A percentile compares a stretch with the other conserved stretches of the same genome.
Evolutionary conservation across 352 stramenopile species (phyloP).

Genomic region (Globisporangium perplexum): DNA sequence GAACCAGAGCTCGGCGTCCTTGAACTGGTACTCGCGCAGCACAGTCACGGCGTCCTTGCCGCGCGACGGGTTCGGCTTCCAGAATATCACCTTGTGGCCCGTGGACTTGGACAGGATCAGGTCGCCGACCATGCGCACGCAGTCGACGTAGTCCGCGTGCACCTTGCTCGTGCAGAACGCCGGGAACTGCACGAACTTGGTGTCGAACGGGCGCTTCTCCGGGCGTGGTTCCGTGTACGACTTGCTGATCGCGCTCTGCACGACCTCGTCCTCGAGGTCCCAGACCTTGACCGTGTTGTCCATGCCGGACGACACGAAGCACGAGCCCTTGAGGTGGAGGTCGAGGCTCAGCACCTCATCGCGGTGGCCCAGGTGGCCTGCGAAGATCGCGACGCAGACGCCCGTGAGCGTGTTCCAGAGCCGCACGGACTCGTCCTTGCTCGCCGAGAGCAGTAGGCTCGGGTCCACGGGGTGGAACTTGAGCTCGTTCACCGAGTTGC

Average conservation of each 20-base stretch:
- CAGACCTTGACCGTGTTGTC: slow-evolving; percentile 95
- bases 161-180: slow-evolving; percentile 90
- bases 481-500: slow-evolving; percentile 91
- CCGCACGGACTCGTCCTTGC: slow-evolving; percentile 91
- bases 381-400: slow-evolving; percentile 90
- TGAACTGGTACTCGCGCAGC: slow-evolving; percentile 77
- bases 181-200: slow-evolving; percentile 87
- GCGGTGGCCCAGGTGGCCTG: slow-evolving; percentile 87
- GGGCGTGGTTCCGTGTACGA: slow-evolving; percentile 68
- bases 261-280: slow-evolving; percentile 72
- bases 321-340: slow-evolving; percentile 83
- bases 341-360: slow-evolving; percentile 89
- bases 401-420: slow-evolving; percentile 90
- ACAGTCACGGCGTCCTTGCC: slow-evolving; percentile 79
- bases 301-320: slow-evolving; percentile 88
- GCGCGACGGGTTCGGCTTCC: slow-evolving; percentile 85
- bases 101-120: slow-evolving; percentile 81
- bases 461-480: slow-evolving; percentile 89
- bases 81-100: slow-evolving; percentile 88
- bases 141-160: slow-evolving; percentile 91
- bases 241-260: slow-evolving; percentile 70
- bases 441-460: slow-evolving; percentile 85
- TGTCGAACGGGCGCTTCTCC: slow-evolving; percentile 64
- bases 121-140: slow-evolving; percentile 73
- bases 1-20: slow-evolving; percentile 83